Evolutionary conservation across 441 rosid genomes (phyloP), one percentile per base, ranked within the genome.

Genomic region (Populus hybrid): DNA sequence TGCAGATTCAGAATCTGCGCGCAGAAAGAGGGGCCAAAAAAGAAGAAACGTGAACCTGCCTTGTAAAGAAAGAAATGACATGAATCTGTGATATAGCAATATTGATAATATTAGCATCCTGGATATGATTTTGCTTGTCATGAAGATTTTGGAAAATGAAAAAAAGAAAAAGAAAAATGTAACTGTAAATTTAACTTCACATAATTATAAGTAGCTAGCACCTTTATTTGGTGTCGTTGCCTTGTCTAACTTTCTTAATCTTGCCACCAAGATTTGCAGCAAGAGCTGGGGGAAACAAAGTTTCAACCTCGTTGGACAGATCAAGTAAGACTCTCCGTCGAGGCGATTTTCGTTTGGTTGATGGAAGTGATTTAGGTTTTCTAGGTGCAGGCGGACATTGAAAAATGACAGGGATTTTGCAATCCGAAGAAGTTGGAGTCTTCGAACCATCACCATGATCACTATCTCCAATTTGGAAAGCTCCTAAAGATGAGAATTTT

Each of bases 381-480:
- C 86, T 86, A 26, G 99, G 99, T 3, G 97, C 90, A 42, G 93
- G 90, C 24, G 98, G 98, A 20, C 95, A 90, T 67, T 78, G 76
- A 12, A 78, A 83, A 14, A 81, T 12, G 20, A 11, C 69, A 0
- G 86, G 88, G 8, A 88, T 82, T 82, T 70, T 85, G 16, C 74
- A 81, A 24, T 81, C 87, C 65, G 70, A 71, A 28, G 89, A 88
- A 26, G 89, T 89, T 18, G 99, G 99, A 77, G 97, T 93, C 88
- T 86, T 92, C 83, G 87, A 88, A n/a, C 88, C 92, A 68, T 77
- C 87, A 11, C 79, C 84, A 2, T 82, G 83, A 8, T 76, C 79
- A 16, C 77, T 79, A 30, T 76, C 82, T 18, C 40, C 76, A 70
- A 74, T 76, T 73, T 78, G 70, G 83, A 73, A 30, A 71, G 85